Evolutionary conservation across 2,329 filamentous ascomycete species (phyloP), one percentile per base, ranked within the genome.

Genomic region (Aschersonia sp.): DNA sequence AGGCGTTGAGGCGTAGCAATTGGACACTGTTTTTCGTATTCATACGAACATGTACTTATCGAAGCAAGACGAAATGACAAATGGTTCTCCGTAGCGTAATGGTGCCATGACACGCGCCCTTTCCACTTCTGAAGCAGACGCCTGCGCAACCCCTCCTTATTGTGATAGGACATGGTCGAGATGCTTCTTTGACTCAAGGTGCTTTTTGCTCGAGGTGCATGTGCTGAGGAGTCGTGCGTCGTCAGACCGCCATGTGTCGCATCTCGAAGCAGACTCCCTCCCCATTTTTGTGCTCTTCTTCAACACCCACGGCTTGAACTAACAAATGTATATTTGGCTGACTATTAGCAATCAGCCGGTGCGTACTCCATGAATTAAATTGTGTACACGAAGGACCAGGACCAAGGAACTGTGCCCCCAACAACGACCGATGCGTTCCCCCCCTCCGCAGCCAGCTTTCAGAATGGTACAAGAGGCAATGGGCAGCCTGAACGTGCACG

Each of bases 331-430:
- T 46, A 52, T 53, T 50, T 48, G 43, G 43, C 44, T 44, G 51
- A 45, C 46, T 48, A 42, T 48, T 48, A n/a, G 45, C 47, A 44
- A 42, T 49, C 46, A 47, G 47, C 44, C 48, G 46, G 46, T 50
- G 20, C 20, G 20, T 48, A 48, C 48, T 49, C 54, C 38, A 38
- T 30, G 35, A 49, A 55, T 53, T 56, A 57, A 51, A 57, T 56
- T 52, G 52, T 56, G 52, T 57, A 57, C 55, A 57, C 46, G 51
- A 53, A 53, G 47, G 50, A 52, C 45, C 49, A 44, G 40, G 40
- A 30, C 40, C 47, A 43, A 47, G 28, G 31, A 30, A 43, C 38
- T 35, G 12, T 45, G 29, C n/a, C 30, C 6, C 35, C 38, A 48
- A 32, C 35, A 7, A 38, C 35, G 6, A 12, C 35, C 12, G 35